These are phyloP conservation scores for Chaetomiaceae sp. DNA, from an alignment of 2,329 filamentous ascomycete genomes.

Conservation along the genomic window DNA sequence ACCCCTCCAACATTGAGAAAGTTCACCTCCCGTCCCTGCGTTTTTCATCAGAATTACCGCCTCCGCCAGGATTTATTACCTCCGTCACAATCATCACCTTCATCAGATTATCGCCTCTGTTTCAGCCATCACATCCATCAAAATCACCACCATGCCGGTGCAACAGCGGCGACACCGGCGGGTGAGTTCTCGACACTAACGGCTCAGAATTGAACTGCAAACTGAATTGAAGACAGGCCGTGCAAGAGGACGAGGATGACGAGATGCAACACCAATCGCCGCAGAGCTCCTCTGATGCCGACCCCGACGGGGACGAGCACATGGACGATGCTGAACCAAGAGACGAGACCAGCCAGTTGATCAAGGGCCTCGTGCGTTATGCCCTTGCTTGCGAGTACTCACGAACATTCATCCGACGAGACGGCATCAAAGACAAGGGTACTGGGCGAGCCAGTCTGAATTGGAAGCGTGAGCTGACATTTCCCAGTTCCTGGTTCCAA, in stretches of 20 bases:
- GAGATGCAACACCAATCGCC: slow-evolving; percentile 14
- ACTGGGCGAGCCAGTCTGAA: not conserved
- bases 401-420: slow-evolving; percentile 54
- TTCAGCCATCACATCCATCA: no score
- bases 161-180: slow-evolving; percentile 20
- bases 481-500: slow-evolving; percentile 64
- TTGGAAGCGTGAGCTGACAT: not conserved
- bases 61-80: no score
- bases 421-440: slow-evolving; percentile 63
- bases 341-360: slow-evolving; percentile 45
- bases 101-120: no score
- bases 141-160: slow-evolving; percentile 11
- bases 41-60: no score
- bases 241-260: slow-evolving; percentile 23
- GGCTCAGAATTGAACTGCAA: not conserved
- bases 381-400: slow-evolving; percentile 63
- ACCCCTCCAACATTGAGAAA: no score
- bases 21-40: no score
- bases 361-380: slow-evolving; percentile 66
- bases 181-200: slow-evolving; percentile 1
- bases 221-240: slow-evolving; percentile 3
- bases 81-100: no score
- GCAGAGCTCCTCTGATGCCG: slow-evolving; percentile 13
- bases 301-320: slow-evolving; percentile 35
- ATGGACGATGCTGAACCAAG: slow-evolving; percentile 30